Conservation (phyloP, 176 grass and related monocot genomes). For the Musa acuminata region DNA sequence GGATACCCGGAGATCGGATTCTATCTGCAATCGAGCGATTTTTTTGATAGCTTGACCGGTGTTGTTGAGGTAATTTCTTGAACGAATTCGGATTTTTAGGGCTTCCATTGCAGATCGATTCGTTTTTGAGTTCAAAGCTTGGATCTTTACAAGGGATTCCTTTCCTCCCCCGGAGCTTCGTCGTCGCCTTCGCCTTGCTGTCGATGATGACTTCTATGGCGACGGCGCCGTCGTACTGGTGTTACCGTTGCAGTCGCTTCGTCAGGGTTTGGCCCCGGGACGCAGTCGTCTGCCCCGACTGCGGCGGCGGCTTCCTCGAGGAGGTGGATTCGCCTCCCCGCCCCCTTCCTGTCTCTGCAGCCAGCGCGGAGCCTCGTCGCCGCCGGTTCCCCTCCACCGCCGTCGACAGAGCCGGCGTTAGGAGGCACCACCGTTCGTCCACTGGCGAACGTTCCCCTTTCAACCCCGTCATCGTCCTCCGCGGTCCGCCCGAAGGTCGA, state of each 20-base stretch:
- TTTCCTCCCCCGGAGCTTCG: too few species aligned
- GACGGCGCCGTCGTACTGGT: slow-evolving; percentile 8
- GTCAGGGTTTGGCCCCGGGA: slow-evolving; percentile 4
- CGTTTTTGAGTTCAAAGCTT: neutral
- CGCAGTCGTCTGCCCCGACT: slow-evolving; percentile 6
- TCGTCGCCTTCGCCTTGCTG: neutral
- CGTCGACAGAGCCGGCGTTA: neutral
- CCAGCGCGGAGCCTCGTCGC: neutral
- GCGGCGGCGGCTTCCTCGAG: slow-evolving; percentile 7
- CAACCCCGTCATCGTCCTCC: slow-evolving; percentile 10
- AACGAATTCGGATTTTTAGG: neutral
- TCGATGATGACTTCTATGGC: neutral
- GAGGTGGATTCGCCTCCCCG: neutral
- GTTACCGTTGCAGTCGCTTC: slow-evolving; percentile 7
- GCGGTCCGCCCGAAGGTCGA: neutral
- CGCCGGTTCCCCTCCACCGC: neutral
- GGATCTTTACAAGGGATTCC: too few species aligned
- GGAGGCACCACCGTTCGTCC: neutral
- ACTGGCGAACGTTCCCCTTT: neutral
- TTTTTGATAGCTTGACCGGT: neutral
- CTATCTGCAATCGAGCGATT: neutral
- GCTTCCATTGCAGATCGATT: neutral
- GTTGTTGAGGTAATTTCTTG: neutral
- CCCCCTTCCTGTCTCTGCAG: neutral
- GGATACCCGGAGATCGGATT: neutral